phyloP scores from a whole-genome alignment of 2,329 filamentous ascomycete genomes.

The Paraphoma chrysanthemicola region DNA sequence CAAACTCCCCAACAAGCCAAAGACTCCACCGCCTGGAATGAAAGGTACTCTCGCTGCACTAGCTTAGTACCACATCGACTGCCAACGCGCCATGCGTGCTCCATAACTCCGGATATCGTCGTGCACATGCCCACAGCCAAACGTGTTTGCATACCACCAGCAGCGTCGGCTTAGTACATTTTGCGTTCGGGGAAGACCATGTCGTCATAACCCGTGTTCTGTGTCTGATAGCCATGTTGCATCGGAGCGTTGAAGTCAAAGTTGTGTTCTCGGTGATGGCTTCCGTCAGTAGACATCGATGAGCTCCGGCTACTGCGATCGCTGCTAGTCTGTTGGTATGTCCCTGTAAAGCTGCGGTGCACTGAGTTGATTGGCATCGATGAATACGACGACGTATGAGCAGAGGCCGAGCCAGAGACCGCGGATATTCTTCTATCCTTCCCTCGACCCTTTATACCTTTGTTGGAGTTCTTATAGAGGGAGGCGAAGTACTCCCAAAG shows the following conservation, averaged over 20 bases:
- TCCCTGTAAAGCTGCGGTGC: slow-evolving; percentile 28
- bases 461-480: slow-evolving; percentile 98
- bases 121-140: not conserved
- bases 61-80: slow-evolving; percentile 20
- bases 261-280: slow-evolving; percentile 29
- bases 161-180: slow-evolving; percentile 29
- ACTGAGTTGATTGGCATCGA: slow-evolving; percentile 25
- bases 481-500: slow-evolving; percentile 84
- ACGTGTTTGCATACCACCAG: not conserved
- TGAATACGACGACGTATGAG: slow-evolving; percentile 35
- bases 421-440: slow-evolving; percentile 75
- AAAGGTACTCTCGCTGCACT: slow-evolving; percentile 26
- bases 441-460: slow-evolving; percentile 95
- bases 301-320: slow-evolving; percentile 45
- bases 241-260: slow-evolving; percentile 43
- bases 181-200: slow-evolving; percentile 46
- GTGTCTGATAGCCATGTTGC: slow-evolving; percentile 30
- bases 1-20: not conserved
- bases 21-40: not conserved
- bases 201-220: slow-evolving; percentile 38
- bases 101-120: slow-evolving; percentile 2
- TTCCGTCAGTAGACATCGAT: slow-evolving; percentile 41
- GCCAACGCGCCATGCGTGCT: slow-evolving; percentile 6
- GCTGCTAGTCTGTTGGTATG: slow-evolving; percentile 35
- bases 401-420: slow-evolving; percentile 31